Conservation (phyloP, 139 green algal genomes). For the Asterochloris sp. region DNA sequence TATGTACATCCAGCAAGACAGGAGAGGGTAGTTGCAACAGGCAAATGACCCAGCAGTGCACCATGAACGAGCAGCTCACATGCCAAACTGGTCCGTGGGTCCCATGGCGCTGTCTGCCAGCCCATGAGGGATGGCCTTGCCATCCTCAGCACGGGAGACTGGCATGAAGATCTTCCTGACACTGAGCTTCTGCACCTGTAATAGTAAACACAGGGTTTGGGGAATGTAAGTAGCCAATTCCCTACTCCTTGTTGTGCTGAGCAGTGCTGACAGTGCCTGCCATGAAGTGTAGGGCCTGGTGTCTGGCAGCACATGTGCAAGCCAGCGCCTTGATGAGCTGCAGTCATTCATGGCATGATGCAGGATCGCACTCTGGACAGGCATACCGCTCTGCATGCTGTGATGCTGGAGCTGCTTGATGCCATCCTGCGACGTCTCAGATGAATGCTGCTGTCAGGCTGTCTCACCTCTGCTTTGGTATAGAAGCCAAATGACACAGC, state of each 20-base stretch:
- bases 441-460: not conserved
- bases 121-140: conserved; percentile 70
- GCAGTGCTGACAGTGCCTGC: not conserved
- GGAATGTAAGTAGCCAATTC: not conserved
- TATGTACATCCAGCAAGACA: not conserved
- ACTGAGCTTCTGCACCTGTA: conserved; percentile 75
- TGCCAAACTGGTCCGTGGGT: conserved; percentile 62
- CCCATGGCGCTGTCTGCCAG: conserved; percentile 92
- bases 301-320: not conserved
- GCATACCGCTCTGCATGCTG: not conserved
- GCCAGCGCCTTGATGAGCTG: not conserved
- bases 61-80: conserved; percentile 30
- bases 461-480: conserved; percentile 79
- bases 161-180: conserved; percentile 82
- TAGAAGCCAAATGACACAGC: conserved; percentile 87
- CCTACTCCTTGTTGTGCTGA: not conserved
- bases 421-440: not conserved
- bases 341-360: not conserved
- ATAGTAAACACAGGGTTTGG: not conserved
- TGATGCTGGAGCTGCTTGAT: not conserved
- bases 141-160: conserved; percentile 81
- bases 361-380: not conserved
- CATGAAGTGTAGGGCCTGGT: not conserved
- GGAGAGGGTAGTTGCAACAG: not conserved
- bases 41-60: not conserved